Percentiles rank a stretch among this genome's conserved stretches.
Evolutionary conservation across 2,329 filamentous ascomycete species (phyloP).

Genomic region (Alternaria sp.): DNA sequence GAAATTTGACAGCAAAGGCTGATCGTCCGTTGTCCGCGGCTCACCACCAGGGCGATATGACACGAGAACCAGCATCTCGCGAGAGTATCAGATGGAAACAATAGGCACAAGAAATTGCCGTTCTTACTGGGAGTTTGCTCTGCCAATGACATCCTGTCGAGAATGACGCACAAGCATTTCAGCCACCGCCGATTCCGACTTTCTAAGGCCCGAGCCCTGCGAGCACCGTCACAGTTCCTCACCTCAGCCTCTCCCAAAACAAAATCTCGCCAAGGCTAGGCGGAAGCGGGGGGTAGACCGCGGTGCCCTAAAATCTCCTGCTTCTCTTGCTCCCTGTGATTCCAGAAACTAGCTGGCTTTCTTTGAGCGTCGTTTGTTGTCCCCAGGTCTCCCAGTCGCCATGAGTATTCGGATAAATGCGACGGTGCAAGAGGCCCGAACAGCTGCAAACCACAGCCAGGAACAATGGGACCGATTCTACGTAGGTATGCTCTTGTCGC

Average conservation of each 20-base stretch:
- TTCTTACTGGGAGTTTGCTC: constrained; percentile 33
- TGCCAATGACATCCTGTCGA: constrained; percentile 44
- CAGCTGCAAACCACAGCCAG: constrained; percentile 47
- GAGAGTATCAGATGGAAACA: constrained; percentile 40
- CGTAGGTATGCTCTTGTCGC: constrained; percentile 36
- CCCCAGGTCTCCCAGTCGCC: constrained; percentile 29
- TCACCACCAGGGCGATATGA: constrained; percentile 44
- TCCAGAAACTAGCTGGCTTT: constrained; percentile 40
- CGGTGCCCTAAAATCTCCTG: constrained; percentile 50
- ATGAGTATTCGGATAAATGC: constrained; percentile 53
- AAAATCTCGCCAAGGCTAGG: constrained; percentile 50
- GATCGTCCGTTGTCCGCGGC: constrained; percentile 30
- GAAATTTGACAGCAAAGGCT: constrained; percentile 39
- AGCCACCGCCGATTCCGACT: constrained; percentile 51
- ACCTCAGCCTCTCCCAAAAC: constrained; percentile 51
- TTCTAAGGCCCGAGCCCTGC: constrained; percentile 49
- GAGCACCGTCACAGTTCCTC: constrained; percentile 48
- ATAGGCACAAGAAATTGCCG: constrained; percentile 39
- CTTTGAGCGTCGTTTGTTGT: constrained; percentile 33
- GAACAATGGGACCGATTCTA: constrained; percentile 52
- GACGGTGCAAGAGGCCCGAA: constrained; percentile 48
- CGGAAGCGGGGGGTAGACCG: constrained; percentile 48
- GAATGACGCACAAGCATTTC: constrained; percentile 52
- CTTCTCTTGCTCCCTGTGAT: constrained; percentile 44
- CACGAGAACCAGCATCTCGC: constrained; percentile 42